Percentiles rank a stretch among this genome's conserved stretches.
Evolutionary conservation across 1,284 basidiomycete genomes (phyloP).

Genomic region (Pisolithus thermaeus): DNA sequence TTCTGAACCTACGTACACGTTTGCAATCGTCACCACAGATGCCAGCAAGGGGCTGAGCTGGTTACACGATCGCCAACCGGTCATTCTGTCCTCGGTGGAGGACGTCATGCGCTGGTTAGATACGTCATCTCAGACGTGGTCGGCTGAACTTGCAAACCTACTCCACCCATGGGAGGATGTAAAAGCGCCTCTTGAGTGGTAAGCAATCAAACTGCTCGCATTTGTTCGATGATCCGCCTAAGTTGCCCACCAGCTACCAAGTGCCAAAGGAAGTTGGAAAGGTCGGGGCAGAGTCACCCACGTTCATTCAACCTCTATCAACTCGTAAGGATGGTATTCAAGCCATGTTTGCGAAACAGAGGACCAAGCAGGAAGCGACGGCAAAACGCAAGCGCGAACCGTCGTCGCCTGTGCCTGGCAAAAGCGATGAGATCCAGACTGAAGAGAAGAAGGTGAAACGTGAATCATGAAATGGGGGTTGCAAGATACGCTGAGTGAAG

Average conservation of each 20-base stretch:
- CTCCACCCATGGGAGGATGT: constrained; percentile 66
- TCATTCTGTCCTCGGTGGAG: constrained; percentile 63
- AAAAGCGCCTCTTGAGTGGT: constrained; percentile 64
- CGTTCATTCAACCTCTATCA: constrained; percentile 78
- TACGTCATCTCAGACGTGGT: constrained; percentile 60
- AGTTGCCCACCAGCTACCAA: constrained; percentile 57
- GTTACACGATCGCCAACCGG: constrained; percentile 92
- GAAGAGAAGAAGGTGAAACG: too few relatives aligned
- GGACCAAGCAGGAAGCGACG: constrained; percentile 17
- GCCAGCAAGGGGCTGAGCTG: constrained; percentile 65
- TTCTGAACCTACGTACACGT: constrained; percentile 67
- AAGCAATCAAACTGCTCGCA: constrained; percentile 15
- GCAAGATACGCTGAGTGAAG: too few relatives aligned
- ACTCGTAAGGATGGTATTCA: constrained; percentile 83
- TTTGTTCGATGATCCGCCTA: neutral
- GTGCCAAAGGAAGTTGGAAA: constrained; percentile 91
- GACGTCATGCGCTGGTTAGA: constrained; percentile 79
- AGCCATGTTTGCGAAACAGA: constrained; percentile 78
- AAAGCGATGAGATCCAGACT: constrained; percentile 10
- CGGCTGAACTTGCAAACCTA: constrained; percentile 52
- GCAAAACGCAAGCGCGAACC: constrained; percentile 24
- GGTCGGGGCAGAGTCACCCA: constrained; percentile 77
- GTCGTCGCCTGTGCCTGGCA: constrained; percentile 1
- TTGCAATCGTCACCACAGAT: constrained; percentile 84
- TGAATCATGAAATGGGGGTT: too few relatives aligned